Conservation (phyloP, 805 yeast genomes). For the Brettanomyces anomalus region DNA sequence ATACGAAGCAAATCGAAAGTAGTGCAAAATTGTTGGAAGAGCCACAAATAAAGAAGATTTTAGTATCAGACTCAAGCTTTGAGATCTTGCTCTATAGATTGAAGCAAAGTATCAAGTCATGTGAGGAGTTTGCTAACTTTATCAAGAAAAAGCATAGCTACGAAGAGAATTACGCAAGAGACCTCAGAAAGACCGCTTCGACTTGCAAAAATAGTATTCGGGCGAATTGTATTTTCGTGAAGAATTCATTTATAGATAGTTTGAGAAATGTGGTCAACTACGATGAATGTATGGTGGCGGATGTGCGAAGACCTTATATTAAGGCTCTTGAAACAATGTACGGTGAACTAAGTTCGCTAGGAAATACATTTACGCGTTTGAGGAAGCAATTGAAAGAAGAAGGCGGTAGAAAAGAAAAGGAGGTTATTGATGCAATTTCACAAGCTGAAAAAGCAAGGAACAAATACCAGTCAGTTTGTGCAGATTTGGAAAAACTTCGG, state of each 20-base stretch:
- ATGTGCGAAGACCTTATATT: slow-evolving; percentile 68
- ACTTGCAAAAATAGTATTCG: slow-evolving; percentile 27
- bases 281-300: slow-evolving; percentile 62
- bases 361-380: slow-evolving; percentile 58
- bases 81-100: slow-evolving; percentile 63
- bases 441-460: slow-evolving; percentile 83
- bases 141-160: slow-evolving; percentile 67
- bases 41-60: slow-evolving; percentile 40
- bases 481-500: slow-evolving; percentile 76
- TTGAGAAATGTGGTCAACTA: slow-evolving; percentile 63
- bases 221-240: slow-evolving; percentile 30
- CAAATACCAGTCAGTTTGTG: slow-evolving; percentile 71
- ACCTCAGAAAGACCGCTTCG: slow-evolving; percentile 60
- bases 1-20: neutral
- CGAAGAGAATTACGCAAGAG: slow-evolving; percentile 72
- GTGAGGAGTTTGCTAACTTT: slow-evolving; percentile 78
- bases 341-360: slow-evolving; percentile 70
- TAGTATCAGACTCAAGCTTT: slow-evolving; percentile 67
- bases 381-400: slow-evolving; percentile 79
- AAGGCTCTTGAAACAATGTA: slow-evolving; percentile 76
- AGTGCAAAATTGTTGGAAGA: slow-evolving; percentile 32
- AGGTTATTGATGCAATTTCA: slow-evolving; percentile 70
- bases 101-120: slow-evolving; percentile 70
- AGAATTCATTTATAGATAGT: slow-evolving; percentile 48
- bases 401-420: slow-evolving; percentile 73